Evolutionary conservation across 768 basidiomycete genomes (phyloP).

Genomic region (Austroboletus eburneus): DNA sequence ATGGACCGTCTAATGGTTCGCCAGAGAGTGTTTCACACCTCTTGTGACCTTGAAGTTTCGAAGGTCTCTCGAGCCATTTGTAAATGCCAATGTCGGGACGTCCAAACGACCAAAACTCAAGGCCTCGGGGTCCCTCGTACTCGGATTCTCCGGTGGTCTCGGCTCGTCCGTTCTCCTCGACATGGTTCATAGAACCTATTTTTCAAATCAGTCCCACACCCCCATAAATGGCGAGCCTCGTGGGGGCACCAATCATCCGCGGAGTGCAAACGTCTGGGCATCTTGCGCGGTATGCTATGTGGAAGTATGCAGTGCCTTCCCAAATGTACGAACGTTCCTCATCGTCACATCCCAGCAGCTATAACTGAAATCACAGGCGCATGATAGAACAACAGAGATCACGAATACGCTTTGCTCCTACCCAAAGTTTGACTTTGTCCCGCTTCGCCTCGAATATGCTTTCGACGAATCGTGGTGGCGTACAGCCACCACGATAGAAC

Average conservation of each 20-base stretch:
- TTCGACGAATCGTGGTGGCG: conserved; percentile 71
- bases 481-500: conserved; percentile 34
- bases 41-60: conserved; percentile 62
- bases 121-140: conserved; percentile 61
- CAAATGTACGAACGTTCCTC: conserved; percentile 44
- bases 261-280: conserved; percentile 58
- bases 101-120: conserved; percentile 57
- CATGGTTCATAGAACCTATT: conserved; percentile 58
- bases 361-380: conserved; percentile 37
- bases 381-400: conserved; percentile 53
- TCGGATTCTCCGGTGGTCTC: conserved; percentile 77
- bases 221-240: conserved; percentile 28
- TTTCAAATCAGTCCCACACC: conserved; percentile 28
- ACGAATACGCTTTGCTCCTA: conserved; percentile 44
- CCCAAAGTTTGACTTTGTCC: conserved; percentile 51
- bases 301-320: conserved; percentile 58
- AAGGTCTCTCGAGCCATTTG: conserved; percentile 56
- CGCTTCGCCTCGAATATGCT: conserved; percentile 67
- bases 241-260: conserved; percentile 66
- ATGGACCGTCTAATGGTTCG: not conserved
- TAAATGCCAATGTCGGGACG: conserved; percentile 54
- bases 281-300: conserved; percentile 65
- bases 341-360: not conserved
- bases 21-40: conserved; percentile 63
- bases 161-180: conserved; percentile 73